Evolutionary conservation across 768 basidiomycete species (phyloP).

Genomic region (Phlegmacium glaucopus): DNA sequence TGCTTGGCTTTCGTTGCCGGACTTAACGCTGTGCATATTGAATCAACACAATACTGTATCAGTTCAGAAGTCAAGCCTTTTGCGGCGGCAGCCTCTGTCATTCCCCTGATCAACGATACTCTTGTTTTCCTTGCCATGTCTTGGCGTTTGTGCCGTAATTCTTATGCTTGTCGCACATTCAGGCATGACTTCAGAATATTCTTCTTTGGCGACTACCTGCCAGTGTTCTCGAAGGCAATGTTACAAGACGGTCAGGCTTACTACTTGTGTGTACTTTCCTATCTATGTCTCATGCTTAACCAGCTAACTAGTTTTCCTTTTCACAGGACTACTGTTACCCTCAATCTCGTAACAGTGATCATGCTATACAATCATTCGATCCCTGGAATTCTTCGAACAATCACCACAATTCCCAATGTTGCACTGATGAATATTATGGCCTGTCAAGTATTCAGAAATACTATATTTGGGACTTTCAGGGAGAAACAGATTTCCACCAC

Average conservation of each 20-base stretch:
- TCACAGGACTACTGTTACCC: slow-evolving; percentile 6
- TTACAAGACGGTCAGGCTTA: slow-evolving; percentile 29
- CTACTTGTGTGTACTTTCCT: slow-evolving; percentile 23
- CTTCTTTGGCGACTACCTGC: slow-evolving; percentile 21
- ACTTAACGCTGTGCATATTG: background rate
- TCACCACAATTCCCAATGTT: slow-evolving; percentile 4
- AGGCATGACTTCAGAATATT: slow-evolving; percentile 5
- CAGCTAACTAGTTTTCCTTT: background rate
- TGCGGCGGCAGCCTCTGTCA: slow-evolving; percentile 14
- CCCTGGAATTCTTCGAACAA: background rate
- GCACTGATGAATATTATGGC: slow-evolving; percentile 15
- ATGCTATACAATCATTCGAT: slow-evolving; percentile 1
- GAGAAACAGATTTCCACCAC: too few relatives aligned
- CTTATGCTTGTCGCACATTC: slow-evolving; percentile 1
- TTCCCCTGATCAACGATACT: slow-evolving; percentile 23
- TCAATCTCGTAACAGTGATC: slow-evolving; percentile 6
- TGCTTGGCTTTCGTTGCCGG: background rate
- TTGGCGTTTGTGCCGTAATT: slow-evolving; percentile 17
- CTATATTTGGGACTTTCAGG: background rate
- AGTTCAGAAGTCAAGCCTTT: slow-evolving; percentile 5
- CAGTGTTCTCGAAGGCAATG: slow-evolving; percentile 21
- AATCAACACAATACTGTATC: slow-evolving; percentile 1
- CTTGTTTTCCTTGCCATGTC: slow-evolving; percentile 29
- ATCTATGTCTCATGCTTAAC: background rate
- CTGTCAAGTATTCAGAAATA: slow-evolving; percentile 13